Conservation (phyloP, 306 rosid genomes). For the Vigna angularis region DNA sequence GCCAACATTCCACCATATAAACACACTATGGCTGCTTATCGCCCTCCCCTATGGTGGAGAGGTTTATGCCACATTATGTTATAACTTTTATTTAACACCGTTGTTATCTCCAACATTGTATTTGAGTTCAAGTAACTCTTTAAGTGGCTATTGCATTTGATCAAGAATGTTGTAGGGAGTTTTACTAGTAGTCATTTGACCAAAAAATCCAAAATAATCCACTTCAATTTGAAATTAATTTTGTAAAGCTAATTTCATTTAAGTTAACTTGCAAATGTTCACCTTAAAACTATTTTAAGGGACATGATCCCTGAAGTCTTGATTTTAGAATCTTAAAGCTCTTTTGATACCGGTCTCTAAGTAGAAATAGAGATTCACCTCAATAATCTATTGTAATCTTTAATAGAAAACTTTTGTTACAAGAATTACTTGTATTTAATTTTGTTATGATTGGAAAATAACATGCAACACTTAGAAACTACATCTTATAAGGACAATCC, state of each 20-base stretch:
- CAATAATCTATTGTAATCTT: background rate
- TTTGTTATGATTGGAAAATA: background rate
- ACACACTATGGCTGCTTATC: too few relatives aligned
- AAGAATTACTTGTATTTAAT: background rate
- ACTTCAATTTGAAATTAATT: background rate
- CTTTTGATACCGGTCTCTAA: background rate
- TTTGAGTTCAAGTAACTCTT: too few relatives aligned
- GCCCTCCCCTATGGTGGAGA: too few relatives aligned
- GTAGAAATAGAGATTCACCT: background rate
- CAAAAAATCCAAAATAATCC: background rate
- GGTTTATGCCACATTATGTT: too few relatives aligned
- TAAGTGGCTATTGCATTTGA: background rate
- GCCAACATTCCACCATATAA: too few relatives aligned
- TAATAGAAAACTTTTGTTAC: background rate
- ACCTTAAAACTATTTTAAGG: background rate
- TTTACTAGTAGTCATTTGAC: background rate
- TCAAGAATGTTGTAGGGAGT: background rate
- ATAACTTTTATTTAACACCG: background rate
- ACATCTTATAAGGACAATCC: background rate
- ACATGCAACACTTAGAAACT: background rate
- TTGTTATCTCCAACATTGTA: background rate
- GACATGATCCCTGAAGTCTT: conserved; percentile 9
- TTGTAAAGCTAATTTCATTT: background rate
- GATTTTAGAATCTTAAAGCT: background rate
- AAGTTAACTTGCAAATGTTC: too few relatives aligned